Evolutionary conservation across 2,329 filamentous ascomycete genomes (phyloP), one percentile per base, ranked within the genome.

Genomic region (Pseudomassariella vexata): DNA sequence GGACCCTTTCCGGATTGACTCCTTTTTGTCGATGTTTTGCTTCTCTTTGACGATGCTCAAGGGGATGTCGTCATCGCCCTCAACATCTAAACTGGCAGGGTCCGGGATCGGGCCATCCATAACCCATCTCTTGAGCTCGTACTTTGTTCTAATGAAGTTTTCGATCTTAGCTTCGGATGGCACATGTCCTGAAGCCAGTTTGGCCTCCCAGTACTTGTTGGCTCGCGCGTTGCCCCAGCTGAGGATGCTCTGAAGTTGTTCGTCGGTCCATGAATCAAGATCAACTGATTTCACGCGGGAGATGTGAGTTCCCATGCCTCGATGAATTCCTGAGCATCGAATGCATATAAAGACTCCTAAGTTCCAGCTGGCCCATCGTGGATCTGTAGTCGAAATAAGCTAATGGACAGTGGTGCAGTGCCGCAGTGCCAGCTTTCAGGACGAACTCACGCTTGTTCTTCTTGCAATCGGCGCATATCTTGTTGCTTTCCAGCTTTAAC

Each of bases 301-400:
- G 59, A 98, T 95, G 65, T 98, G 92, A 41, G 90, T 96, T 52
- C 92, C 92, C 89, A 98, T 96, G 47, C 90, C 88, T 55, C 92
- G 85, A 65, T 98, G 92, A 55, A 98, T 95, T 53, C 94, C 94
- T 12, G 92, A 98, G 65, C 92, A 98, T 56, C 89, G 83, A 58
- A 98, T 98, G 70, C 92, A 98, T 53, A 98, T 71, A 57, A 98
- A 98, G 54, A 98, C 80, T 49, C 92, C 92, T 34, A 98, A 66
- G 59, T 98, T 98, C 92, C 92, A 98, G 56, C 88, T 95, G 19
- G 92, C 92, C 92, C 92, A 98, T 83, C 92, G 78, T 39, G 92
- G 92, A 66, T 95, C 87, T 94, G 56, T 24, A 23, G 4, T 14
- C 9, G 20, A n/a, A 24, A 12, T 7, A 12, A 19, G 14, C 29